Conservation (phyloP, 2,329 filamentous ascomycete species). For the Dothideomycetes sp. region DNA sequence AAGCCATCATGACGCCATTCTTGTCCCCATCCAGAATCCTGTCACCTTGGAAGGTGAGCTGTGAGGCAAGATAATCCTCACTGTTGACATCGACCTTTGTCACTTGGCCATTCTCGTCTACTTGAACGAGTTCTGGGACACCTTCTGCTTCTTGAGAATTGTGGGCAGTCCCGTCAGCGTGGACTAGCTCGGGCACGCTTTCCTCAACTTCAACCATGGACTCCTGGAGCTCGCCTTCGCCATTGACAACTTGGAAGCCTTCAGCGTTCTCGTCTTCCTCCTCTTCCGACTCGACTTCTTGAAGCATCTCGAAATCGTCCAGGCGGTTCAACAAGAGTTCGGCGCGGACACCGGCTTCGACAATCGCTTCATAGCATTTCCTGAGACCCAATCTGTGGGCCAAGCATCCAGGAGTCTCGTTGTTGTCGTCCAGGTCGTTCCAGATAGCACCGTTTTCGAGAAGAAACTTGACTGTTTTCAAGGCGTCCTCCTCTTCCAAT, state of each 20-base stretch:
- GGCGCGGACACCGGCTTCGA: slow-evolving; percentile 82
- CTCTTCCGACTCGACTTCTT: slow-evolving; percentile 46
- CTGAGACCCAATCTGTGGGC: slow-evolving; percentile 59
- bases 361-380: slow-evolving; percentile 69
- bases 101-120: slow-evolving; percentile 21
- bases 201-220: slow-evolving; percentile 14
- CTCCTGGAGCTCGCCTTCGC: slow-evolving; percentile 3
- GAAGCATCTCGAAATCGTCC: slow-evolving; percentile 69
- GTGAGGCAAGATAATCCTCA: slow-evolving; percentile 39
- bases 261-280: slow-evolving; percentile 26
- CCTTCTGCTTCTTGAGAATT: slow-evolving; percentile 9
- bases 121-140: slow-evolving; percentile 20
- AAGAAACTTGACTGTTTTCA: slow-evolving; percentile 62
- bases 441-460: slow-evolving; percentile 88
- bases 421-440: slow-evolving; percentile 82
- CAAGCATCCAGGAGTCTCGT: slow-evolving; percentile 87
- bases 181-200: slow-evolving; percentile 14
- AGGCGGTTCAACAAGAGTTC: slow-evolving; percentile 77
- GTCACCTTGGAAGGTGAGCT: slow-evolving; percentile 39
- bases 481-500: slow-evolving; percentile 48
- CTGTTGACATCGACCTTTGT: slow-evolving; percentile 30
- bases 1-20: slow-evolving; percentile 47
- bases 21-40: slow-evolving; percentile 40
- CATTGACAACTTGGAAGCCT: slow-evolving; percentile 10
- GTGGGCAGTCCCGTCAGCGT: slow-evolving; percentile 17